Conservation (phyloP, 2,329 filamentous ascomycete genomes). For the Trichocomaceae sp. region DNA sequence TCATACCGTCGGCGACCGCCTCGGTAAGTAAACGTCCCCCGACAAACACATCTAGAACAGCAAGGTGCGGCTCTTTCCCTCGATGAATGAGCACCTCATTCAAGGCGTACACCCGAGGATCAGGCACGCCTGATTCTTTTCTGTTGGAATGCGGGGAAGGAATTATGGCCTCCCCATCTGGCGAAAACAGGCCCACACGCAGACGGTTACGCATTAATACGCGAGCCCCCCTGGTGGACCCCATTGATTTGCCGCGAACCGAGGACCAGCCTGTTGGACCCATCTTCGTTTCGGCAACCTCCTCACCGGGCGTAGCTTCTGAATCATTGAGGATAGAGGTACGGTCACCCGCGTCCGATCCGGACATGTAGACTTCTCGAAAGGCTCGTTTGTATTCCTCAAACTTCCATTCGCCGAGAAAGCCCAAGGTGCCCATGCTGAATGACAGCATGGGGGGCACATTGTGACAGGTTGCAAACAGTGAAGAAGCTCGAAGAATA, state of each 20-base stretch:
- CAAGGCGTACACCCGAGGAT: conserved; percentile 61
- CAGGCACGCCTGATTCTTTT: conserved; percentile 18
- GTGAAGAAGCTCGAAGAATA: conserved; percentile 74
- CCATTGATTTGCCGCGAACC: conserved; percentile 74
- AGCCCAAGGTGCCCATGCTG: conserved; percentile 93
- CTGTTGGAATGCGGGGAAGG: conserved; percentile 39
- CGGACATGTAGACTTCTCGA: conserved; percentile 84
- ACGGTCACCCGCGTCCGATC: conserved; percentile 48
- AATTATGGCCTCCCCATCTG: conserved; percentile 46
- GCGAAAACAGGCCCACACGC: conserved; percentile 75
- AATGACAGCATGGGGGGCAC: conserved; percentile 92
- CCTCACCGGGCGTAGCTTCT: conserved; percentile 25
- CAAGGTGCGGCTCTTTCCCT: conserved; percentile 80
- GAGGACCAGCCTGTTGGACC: conserved; percentile 59
- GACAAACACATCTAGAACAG: conserved; percentile 85
- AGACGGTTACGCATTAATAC: conserved; percentile 81
- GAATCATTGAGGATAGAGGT: conserved; percentile 39
- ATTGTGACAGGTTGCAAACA: conserved; percentile 72
- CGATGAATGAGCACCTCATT: conserved; percentile 95
- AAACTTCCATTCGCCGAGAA: conserved; percentile 95
- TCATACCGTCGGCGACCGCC: conserved; percentile 89
- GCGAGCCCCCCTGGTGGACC: conserved; percentile 64
- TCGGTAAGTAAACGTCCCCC: conserved; percentile 86
- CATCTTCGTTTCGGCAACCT: conserved; percentile 22
- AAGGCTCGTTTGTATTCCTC: conserved; percentile 86